Evolutionary conservation across 108 stramenopile genomes (phyloP), one percentile per base, ranked within the genome.

Genomic region (Cyclotella distinguenda): DNA sequence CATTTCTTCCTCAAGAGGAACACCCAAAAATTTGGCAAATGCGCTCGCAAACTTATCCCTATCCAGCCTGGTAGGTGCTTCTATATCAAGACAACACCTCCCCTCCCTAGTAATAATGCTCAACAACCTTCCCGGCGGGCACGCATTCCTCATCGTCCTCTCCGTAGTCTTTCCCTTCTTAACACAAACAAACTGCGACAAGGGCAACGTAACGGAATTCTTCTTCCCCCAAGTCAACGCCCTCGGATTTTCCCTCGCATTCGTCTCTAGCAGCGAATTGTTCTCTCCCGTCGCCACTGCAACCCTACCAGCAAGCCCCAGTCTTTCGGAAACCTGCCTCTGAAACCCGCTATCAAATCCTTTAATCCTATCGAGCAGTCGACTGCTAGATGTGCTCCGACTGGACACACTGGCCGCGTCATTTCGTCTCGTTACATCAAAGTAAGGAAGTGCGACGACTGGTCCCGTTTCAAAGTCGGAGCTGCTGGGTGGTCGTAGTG

Each of bases 1-100:
- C 35, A 6, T 9, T 21, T 76, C 74, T 22, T 76, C 74, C 36
- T 66, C 83, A 43, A 90, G 44, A 6, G 89, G 89, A 28, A 94
- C 78, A 8, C 71, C 74, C 45, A 94, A 69, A 77, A 94, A 94
- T 34, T 71, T 58, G 4, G 87, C 51, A 78, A 94, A 94, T 15
- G 93, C 93, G 49, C 64, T 75, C 10, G 93, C 93, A 70, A 90
- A 90, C 64, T 91, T 94, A 68, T 94, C 93, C 50, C 93, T 76
- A 70, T 94, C 93, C 66, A 87, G 55, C 33, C 68, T 61, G 0
- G 93, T 90, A 15, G 93, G 93, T 35, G 93, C 93, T 66, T 94
- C 93, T 55, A 94, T 89, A 61, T 94, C 93, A 11, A 94, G 64
- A 54, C 82, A 78, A 7, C 74, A 69, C 25, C 64, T 60, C 19